A percentile compares a stretch with the other conserved stretches of the same genome.
phyloP scores from a whole-genome alignment of 2,329 filamentous ascomycete genomes.

The Dactylellina cionopaga region DNA sequence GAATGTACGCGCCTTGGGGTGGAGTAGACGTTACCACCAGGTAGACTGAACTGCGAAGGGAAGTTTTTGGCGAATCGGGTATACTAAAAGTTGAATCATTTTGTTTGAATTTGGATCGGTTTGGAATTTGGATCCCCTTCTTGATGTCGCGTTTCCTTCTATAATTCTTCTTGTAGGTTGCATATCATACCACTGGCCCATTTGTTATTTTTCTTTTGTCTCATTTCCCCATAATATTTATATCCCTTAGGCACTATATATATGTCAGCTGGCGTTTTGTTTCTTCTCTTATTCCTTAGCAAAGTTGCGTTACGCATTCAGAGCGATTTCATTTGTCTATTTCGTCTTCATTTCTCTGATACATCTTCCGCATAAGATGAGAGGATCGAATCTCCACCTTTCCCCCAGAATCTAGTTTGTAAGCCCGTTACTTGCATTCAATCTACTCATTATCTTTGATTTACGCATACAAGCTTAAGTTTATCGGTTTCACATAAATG shows the following conservation, averaged over 20 bases:
- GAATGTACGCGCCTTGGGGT: slow-evolving; percentile 45
- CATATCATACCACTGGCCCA: background rate
- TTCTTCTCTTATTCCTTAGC: background rate
- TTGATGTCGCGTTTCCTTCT: background rate
- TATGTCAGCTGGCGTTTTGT: slow-evolving; percentile 18
- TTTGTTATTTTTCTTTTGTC: background rate
- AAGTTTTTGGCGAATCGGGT: background rate
- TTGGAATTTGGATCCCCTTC: background rate
- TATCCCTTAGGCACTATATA: slow-evolving; percentile 34
- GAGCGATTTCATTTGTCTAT: slow-evolving; percentile 3
- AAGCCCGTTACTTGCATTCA: background rate
- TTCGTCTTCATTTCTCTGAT: background rate
- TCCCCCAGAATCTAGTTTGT: background rate
- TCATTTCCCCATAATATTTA: background rate
- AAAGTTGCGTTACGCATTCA: background rate
- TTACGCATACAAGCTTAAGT: background rate
- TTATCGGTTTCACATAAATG: background rate
- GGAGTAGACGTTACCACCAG: slow-evolving; percentile 24
- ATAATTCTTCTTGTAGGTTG: background rate
- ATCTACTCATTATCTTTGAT: background rate
- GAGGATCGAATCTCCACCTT: too few relatives aligned
- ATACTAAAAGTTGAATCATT: slow-evolving; percentile 27
- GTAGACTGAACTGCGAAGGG: background rate
- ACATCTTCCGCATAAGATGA: slow-evolving; percentile 23
- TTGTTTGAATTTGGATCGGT: background rate